Evolutionary conservation across 176 grass and related monocot species (phyloP).

Genomic region (Bromus sterilis): DNA sequence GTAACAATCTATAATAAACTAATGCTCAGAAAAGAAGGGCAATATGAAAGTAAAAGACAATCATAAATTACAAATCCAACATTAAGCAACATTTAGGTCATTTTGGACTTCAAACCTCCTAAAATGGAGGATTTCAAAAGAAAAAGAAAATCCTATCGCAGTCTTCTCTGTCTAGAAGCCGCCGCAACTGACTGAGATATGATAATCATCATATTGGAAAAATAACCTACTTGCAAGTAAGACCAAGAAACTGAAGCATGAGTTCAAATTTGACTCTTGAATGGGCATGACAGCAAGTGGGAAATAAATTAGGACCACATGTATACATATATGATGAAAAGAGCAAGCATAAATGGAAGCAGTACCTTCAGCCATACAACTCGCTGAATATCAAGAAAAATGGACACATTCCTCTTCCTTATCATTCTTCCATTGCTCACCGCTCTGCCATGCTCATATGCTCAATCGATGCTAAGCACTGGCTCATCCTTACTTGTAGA

Average conservation of each 20-base stretch:
- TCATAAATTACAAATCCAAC: background rate
- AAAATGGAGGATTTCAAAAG: background rate
- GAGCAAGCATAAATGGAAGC: background rate
- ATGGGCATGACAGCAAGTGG: background rate
- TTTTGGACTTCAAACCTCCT: background rate
- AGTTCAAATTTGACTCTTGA: background rate
- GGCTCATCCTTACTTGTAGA: slow-evolving; percentile 29
- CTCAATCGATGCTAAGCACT: slow-evolving; percentile 3
- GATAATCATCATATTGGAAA: background rate
- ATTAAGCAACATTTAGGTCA: no score
- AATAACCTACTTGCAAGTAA: background rate
- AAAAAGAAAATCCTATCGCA: background rate
- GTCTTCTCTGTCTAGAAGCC: background rate
- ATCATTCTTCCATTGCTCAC: slow-evolving; percentile 24
- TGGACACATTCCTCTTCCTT: slow-evolving; percentile 13
- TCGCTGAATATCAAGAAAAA: slow-evolving; percentile 4
- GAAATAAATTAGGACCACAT: background rate
- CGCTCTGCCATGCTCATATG: slow-evolving; percentile 13
- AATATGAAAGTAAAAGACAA: background rate
- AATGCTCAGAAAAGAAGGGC: background rate
- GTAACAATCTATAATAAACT: background rate
- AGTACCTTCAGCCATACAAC: background rate
- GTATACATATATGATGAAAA: background rate
- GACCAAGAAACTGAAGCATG: background rate
- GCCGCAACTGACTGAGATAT: background rate